Base-by-base conservation (phyloP, 441 rosid genomes). In the Eruca vesicaria region DNA sequence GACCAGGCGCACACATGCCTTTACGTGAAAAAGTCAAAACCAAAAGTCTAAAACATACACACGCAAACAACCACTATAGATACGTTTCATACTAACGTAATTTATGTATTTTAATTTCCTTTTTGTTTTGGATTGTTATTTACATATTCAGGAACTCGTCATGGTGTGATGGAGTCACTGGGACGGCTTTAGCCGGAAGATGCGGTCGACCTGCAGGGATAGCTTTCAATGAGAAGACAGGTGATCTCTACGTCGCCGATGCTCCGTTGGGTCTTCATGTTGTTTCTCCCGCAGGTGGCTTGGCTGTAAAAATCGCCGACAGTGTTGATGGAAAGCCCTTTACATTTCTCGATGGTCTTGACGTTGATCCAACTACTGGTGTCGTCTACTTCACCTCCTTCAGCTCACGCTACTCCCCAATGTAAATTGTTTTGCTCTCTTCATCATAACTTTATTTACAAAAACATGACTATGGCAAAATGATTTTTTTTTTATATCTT, bases 201-300 rank as follows among this genome's bases (percentile, higher is more conserved):
- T 77, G 88, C 38, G 85, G 85, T 16, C 58, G 83, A 69, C 87
- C 90, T 1, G 53, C 82, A 0, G 85, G 86, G 0, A 56, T 83
- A 11, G 87, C 71, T 0, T 76, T 82, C 60, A 28, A 77, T 35
- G n/a, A 29, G n/a, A 14, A 15, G 28, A 79, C 85, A 11, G 53
- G 78, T 59, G 61, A 73, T 28, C 83, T 86, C 14, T 82, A 20
- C 60, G 72, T 84, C 0, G 83, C 82, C 0, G 84, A 83, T 66
- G 75, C 83, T 3, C 76, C 78, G 10, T 33, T 33, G 1, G 84
- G 85, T 15, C 82, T 86, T 10, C 60, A 68, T 32, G 75, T 69
- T 16, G 75, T 53, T 5, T 48, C 74, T 15, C 63, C 72, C 19
- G 62, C 53, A 5, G 87, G 89, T 2, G 75, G 82, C 26, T 62